Percentiles rank a stretch among this genome's conserved stretches.
These are phyloP conservation scores for Tillandsia fasciculata DNA, from an alignment of 176 grass and related monocot genomes.

Conservation along the genomic window DNA sequence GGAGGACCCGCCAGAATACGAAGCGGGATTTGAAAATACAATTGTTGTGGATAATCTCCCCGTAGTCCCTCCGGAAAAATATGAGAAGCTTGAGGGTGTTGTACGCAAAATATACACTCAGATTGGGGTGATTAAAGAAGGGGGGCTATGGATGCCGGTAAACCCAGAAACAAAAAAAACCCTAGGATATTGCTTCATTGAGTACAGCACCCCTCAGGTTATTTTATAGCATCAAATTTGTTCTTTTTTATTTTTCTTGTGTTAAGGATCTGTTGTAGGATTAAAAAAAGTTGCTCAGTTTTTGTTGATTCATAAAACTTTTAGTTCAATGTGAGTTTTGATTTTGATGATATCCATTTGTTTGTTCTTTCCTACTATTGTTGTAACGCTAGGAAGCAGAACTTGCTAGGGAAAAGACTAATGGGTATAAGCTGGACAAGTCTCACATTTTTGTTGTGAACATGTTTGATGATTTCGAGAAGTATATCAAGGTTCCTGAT, in stretches of 20 bases:
- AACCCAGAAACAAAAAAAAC: constrained; percentile 66
- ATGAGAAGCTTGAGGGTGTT: constrained; percentile 76
- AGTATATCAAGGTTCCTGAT: constrained; percentile 91
- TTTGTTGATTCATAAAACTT: neutral
- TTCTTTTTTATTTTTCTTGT: constrained; percentile 4
- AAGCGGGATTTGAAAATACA: constrained; percentile 51
- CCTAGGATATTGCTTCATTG: constrained; percentile 78
- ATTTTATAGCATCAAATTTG: constrained; percentile 2
- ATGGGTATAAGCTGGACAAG: constrained; percentile 90
- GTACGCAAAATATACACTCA: constrained; percentile 75
- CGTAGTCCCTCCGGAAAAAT: constrained; percentile 67
- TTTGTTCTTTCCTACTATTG: neutral
- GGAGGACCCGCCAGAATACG: constrained; percentile 64
- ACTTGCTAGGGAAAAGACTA: constrained; percentile 79
- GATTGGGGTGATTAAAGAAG: constrained; percentile 69
- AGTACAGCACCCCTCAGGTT: constrained; percentile 74
- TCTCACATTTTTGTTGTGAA: constrained; percentile 86
- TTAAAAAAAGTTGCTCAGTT: neutral
- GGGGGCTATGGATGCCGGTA: constrained; percentile 78
- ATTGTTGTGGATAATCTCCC: constrained; percentile 79
- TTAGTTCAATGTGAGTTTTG: too few relatives aligned
- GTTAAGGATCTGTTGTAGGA: neutral
- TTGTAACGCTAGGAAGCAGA: constrained; percentile 61
- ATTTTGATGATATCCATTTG: too few relatives aligned
- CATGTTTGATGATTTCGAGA: constrained; percentile 86